These are phyloP conservation scores for Psidium guajava DNA, from an alignment of 345 rosid genomes.

Conservation along the genomic window DNA sequence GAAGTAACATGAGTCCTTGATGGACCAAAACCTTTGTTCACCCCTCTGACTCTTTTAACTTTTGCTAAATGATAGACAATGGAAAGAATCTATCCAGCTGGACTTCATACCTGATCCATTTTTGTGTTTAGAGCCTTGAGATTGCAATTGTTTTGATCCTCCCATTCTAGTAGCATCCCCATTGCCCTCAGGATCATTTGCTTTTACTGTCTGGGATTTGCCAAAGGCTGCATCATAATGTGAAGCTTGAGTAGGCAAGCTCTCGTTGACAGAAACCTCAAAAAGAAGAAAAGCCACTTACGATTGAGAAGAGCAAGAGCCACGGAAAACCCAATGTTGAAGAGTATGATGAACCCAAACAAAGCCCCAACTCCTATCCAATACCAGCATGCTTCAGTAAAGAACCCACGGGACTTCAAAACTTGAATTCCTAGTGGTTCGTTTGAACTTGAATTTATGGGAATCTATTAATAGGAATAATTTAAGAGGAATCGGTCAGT, in stretches of 20 bases:
- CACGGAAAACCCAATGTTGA: slow-evolving; percentile 19
- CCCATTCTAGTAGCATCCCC: slow-evolving; percentile 9
- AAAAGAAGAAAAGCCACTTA: slow-evolving; percentile 10
- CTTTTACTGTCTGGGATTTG: slow-evolving; percentile 34
- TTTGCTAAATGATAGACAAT: neutral
- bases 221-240: slow-evolving; percentile 38
- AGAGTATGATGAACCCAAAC: slow-evolving; percentile 20
- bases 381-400: slow-evolving; percentile 30
- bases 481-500: neutral
- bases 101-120: slow-evolving; percentile 6
- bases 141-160: slow-evolving; percentile 18
- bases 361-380: slow-evolving; percentile 40
- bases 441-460: neutral
- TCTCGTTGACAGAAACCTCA: neutral
- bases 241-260: neutral
- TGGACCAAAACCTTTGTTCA: neutral
- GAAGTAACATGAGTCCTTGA: neutral
- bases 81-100: neutral
- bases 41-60: neutral
- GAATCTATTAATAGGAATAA: neutral
- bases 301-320: slow-evolving; percentile 33
- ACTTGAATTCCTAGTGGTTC: slow-evolving; percentile 34
- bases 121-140: slow-evolving; percentile 1
- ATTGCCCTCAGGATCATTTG: slow-evolving; percentile 23
- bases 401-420: slow-evolving; percentile 29